Evolutionary conservation across 371 early-diverging fungal species (phyloP), one percentile per base, ranked within the genome.

Genomic region (Mortierella sp.): DNA sequence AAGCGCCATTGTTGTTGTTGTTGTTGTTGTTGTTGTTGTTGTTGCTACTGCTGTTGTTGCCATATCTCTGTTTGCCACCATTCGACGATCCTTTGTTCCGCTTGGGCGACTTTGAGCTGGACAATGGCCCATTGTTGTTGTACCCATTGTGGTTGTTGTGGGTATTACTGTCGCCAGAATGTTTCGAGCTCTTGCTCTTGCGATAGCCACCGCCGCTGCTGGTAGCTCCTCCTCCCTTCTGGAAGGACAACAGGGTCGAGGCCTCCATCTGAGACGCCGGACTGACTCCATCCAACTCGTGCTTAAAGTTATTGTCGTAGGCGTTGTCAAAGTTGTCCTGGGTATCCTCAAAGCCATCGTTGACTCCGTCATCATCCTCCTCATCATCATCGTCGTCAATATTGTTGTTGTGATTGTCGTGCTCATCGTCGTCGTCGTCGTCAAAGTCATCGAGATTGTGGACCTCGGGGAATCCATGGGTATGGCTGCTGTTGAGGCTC

Each of bases 311-410:
- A 16, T 73, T 63, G 29, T 77, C 79, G n/a, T 65, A 78, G 22
- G 45, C 58, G 26, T 58, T 73, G 19, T 65, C 78, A 44, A 73
- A 55, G 14, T 52, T 66, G n/a, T 80, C 80, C 34, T 64, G 61
- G 11, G 53, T 37, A n/a, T 76, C 69, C 31, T 76, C 72, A n/a
- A 68, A 69, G 13, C 66, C 72, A 37, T 39, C 65, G 0, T 68
- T 70, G 19, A 63, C 71, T 6, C 63, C 71, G 13, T 68, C 69
- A 1, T 71, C 75, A 13, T 75, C 70, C 0, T 70, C 64, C 13
- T 68, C 71, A 14, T 73, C 73, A 13, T 67, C 66, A 14, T 52
- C 58, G 10, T 61, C 63, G 45, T 44, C 22, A n/a, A 43, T 61
- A 31, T 58, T 22, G 10, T 41, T 22, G 31, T 55, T 63, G 26